Evolutionary conservation across 1,284 basidiomycete genomes (phyloP), one percentile per base, ranked within the genome.

Genomic region (Moniliophthora roreri): DNA sequence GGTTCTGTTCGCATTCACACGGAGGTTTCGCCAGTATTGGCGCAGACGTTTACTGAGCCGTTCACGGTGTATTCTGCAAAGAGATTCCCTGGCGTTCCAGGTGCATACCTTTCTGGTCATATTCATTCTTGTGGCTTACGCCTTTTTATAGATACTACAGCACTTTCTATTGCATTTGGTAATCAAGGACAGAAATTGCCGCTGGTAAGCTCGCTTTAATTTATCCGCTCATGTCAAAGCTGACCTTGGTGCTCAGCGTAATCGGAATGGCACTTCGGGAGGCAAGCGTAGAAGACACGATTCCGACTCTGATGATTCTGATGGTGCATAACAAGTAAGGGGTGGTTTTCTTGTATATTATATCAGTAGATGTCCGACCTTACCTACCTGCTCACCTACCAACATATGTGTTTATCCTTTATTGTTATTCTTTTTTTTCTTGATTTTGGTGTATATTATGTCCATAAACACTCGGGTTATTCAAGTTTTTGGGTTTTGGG

Each of bases 11-110:
- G 76, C 48, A 80, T 89, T 53, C 82, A 87, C 71, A 86, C 76
- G 40, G 77, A 78, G 53, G 64, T 81, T 52, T 85, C 85, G 44
- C 85, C 87, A 20, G 83, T 94, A 4, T 80, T 95, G 16, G 91
- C 93, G 7, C 86, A 93, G 66, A 84, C 87, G 2, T 93, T 89
- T 66, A 92, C 91, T 45, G 85, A 92, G n/a, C 77, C 85, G 16
- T 96, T 97, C 66, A 82, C 85, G n/a, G 95, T 96, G 1, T 95
- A 81, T 70, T 93, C 92, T 3, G 92, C 92, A 32, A 96, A 96
- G 72, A 82, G 90, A 34, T 96, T 95, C 73, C 93, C 94, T 35
- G 93, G 93, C 41, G 93, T 95, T 32, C 89, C 91, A 73, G 87
- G 90, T 91, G 69, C 63, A 80, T 24, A 15, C 15, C 18, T 11